These are phyloP conservation scores for Copromyces sp. DNA, from an alignment of 495 filamentous ascomycete genomes.

Conservation along the genomic window DNA sequence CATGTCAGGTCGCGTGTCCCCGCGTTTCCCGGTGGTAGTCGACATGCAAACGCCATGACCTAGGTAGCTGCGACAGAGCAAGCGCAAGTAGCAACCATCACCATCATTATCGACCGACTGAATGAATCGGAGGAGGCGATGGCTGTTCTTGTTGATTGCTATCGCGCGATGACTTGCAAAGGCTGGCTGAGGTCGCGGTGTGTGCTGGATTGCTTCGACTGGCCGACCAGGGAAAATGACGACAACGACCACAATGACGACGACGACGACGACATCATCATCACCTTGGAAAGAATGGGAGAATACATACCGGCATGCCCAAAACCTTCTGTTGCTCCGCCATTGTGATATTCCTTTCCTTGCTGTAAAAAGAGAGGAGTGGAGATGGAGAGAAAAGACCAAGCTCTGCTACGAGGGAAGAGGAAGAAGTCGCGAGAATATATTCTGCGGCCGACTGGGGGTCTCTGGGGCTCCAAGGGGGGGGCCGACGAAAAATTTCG, in stretches of 20 bases:
- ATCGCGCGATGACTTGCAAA: neutral
- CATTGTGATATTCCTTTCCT: conserved; percentile 52
- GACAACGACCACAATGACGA: neutral
- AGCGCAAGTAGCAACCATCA: neutral
- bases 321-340: conserved; percentile 44
- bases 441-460: conserved; percentile 33
- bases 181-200: neutral
- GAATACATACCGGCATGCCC: conserved; percentile 74
- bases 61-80: neutral
- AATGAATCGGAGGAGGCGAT: neutral
- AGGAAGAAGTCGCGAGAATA: conserved; percentile 32
- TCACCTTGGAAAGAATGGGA: conserved; percentile 15
- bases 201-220: neutral
- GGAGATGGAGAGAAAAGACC: conserved; percentile 31
- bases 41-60: neutral
- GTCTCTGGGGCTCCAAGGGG: conserved; percentile 7
- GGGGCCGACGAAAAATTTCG: conserved; percentile 25
- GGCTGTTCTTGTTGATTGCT: neutral
- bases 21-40: conserved; percentile 42
- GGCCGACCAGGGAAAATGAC: conserved; percentile 7
- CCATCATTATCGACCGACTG: neutral
- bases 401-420: conserved; percentile 25
- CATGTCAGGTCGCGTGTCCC: conserved; percentile 43
- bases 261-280: neutral
- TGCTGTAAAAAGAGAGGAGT: conserved; percentile 32